Evolutionary conservation across 306 rosid genomes (phyloP).

Genomic region (Begonia peltatifolia): DNA sequence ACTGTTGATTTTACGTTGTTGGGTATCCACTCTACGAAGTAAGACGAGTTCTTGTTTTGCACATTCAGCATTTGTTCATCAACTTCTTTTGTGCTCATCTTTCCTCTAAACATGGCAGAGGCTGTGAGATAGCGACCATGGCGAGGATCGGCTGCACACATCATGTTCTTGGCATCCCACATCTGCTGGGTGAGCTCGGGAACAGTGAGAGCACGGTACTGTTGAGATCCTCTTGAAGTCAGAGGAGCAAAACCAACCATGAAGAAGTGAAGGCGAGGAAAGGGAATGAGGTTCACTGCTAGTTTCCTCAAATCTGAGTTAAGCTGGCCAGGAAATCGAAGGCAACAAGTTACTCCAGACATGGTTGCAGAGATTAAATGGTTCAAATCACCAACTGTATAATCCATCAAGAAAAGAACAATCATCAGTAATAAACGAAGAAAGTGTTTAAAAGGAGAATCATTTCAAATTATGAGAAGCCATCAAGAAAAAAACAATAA

Average conservation of each 20-base stretch:
- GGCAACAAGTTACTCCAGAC: constrained; percentile 34
- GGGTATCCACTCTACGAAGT: constrained; percentile 38
- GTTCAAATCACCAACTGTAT: constrained; percentile 30
- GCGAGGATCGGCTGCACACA: constrained; percentile 32
- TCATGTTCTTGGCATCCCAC: constrained; percentile 39
- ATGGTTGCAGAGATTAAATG: constrained; percentile 30
- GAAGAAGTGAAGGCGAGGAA: constrained; percentile 36
- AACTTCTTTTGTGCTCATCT: constrained; percentile 18
- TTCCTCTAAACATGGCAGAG: constrained; percentile 32
- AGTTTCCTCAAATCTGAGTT: constrained; percentile 32
- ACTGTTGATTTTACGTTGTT: constrained; percentile 33
- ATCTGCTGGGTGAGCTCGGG: constrained; percentile 3
- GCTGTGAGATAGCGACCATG: constrained; percentile 23
- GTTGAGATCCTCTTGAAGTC: constrained; percentile 29
- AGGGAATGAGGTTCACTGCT: constrained; percentile 29
- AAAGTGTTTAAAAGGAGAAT: no score
- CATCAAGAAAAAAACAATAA: no score
- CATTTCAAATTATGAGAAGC: no score
- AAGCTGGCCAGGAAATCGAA: constrained; percentile 31
- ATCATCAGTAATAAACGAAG: no score
- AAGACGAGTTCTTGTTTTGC: constrained; percentile 26
- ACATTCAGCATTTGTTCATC: constrained; percentile 36
- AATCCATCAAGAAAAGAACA: no score
- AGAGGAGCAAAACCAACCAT: constrained; percentile 37
- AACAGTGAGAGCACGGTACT: constrained; percentile 18